Evolutionary conservation across 2,329 filamentous ascomycete species (phyloP), one percentile per base, ranked within the genome.

Genomic region (Talaromyces pinophilus): DNA sequence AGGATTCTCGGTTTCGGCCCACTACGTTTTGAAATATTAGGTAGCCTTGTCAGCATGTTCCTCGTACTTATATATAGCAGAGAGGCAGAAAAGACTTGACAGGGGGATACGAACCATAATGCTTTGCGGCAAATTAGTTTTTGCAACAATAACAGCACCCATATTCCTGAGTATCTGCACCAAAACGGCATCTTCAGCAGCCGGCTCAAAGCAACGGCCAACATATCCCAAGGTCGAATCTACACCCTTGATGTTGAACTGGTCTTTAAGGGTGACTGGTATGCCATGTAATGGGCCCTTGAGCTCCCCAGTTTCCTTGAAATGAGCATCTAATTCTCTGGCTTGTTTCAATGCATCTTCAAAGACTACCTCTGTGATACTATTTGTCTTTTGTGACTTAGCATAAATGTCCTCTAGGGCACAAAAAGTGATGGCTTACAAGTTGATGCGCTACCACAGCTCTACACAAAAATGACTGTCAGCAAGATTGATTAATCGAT

Each of bases 41-140:
- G 10, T 3, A 38, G 33, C n/a, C 33, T 57, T n/a, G 30, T 35
- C 33, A 57, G 30, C 35, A 44, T 44, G 8, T 10, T 42, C 5
- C 19, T 59, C 3, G 19, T 33, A 28, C 5, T 2, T 57, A 19
- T 46, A 22, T 5, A 63, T 22, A n/a, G 33, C 7, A 5, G 13
- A 28, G 15, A 57, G 15, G 22, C 2, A 15, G 35, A 19, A 57
- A 33, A 22, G 1, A 19, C 7, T 22, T 11, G 25, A 15, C 5
- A 30, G n/a, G 8, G 6, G 13, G 13, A 38, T 30, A 30, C 86
- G 82, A 64, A 90, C 89, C 81, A 85, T 82, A 69, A 87, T 78
- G 0, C 83, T 85, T 67, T 84, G 82, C 2, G 85, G 84, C 1
- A 86, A 74, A 67, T 86, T 86, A 3, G 85, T 87, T 72, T 87